Conservation (phyloP, 1,284 basidiomycete genomes). For the Apiotrichum domesticum region DNA sequence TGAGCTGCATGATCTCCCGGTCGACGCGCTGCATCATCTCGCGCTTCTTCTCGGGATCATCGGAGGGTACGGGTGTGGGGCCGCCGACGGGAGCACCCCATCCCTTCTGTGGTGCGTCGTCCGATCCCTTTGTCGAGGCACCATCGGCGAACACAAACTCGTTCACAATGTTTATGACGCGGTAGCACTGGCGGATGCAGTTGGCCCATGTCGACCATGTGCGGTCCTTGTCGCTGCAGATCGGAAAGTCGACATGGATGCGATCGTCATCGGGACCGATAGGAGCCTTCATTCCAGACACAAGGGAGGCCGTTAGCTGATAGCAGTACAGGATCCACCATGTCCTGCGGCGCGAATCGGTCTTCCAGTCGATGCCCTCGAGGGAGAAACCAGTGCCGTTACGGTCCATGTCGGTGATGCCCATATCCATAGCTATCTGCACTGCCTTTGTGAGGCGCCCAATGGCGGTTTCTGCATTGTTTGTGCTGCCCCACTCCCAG, state of each 20-base stretch:
- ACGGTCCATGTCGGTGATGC: slow-evolving; percentile 41
- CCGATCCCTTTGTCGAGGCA: no score
- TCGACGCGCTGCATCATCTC: slow-evolving; percentile 38
- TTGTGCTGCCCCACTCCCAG: slow-evolving; percentile 45
- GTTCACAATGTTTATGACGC: slow-evolving; percentile 37
- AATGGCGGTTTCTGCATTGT: slow-evolving; percentile 29
- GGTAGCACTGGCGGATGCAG: slow-evolving; percentile 33
- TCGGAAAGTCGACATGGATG: slow-evolving; percentile 42
- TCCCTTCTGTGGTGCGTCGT: neutral
- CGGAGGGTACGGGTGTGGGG: neutral
- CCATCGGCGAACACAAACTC: slow-evolving; percentile 26
- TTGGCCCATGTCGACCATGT: slow-evolving; percentile 44
- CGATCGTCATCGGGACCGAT: slow-evolving; percentile 38
- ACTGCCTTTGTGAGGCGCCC: slow-evolving; percentile 29
- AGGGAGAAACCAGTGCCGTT: slow-evolving; percentile 12
- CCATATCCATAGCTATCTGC: slow-evolving; percentile 42
- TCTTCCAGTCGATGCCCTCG: slow-evolving; percentile 42
- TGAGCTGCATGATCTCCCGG: slow-evolving; percentile 32
- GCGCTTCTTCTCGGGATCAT: slow-evolving; percentile 5
- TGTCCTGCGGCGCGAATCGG: slow-evolving; percentile 43
- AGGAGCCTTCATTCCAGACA: slow-evolving; percentile 29
- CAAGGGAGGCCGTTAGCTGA: slow-evolving; percentile 31
- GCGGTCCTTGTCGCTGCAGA: slow-evolving; percentile 34
- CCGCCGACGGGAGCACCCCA: slow-evolving; percentile 1
- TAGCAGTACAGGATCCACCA: slow-evolving; percentile 45